Evolutionary conservation across 805 yeast species (phyloP), one percentile per base, ranked within the genome.

Genomic region (Isabelozyma pseudorhagii): DNA sequence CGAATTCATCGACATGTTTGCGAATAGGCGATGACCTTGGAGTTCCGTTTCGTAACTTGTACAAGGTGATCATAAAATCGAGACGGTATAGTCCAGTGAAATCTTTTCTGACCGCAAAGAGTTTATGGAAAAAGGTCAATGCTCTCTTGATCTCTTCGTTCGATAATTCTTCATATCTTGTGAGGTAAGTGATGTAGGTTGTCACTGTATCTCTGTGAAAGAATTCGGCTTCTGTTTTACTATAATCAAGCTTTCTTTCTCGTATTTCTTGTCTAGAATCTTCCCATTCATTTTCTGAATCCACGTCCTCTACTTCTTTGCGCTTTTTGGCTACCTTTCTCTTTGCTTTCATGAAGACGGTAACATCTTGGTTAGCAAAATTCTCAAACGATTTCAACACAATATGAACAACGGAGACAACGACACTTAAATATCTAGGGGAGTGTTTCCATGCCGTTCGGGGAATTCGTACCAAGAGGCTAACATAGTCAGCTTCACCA

Each of bases 41-140:
- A 14, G 84, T 66, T 6, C 84, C 82, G 31, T 71, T 70, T 27
- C 76, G 59, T 14, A 78, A 63, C 38, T 74, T 75, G 10, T 82
- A 69, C 6, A 87, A 67, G 57, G 87, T 69, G 27, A 78, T 58
- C 78, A 93, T 79, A 60, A 94, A 82, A 62, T 92, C 97, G 34
- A 94, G 61, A 46, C 97, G 72, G 57, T 77, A 84, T 34, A 80
- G 67, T 0, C 83, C 71, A 40, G 83, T 82, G 46, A 75, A 77
- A 50, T 87, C 85, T 40, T 81, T 77, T 44, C 82, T 75, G 2
- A 67, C 58, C 44, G 85, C 83, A 55, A 90, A 82, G 1, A 89
- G 66, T 29, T 88, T 72, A 60, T 88, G 89, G 59, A 91, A 83
- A 60, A 81, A 93, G 0, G 85, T 72, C 8, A 94, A 61, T 9